Evolutionary conservation across 139 green algal genomes (phyloP).

Genomic region (Tetraselmis striata): DNA sequence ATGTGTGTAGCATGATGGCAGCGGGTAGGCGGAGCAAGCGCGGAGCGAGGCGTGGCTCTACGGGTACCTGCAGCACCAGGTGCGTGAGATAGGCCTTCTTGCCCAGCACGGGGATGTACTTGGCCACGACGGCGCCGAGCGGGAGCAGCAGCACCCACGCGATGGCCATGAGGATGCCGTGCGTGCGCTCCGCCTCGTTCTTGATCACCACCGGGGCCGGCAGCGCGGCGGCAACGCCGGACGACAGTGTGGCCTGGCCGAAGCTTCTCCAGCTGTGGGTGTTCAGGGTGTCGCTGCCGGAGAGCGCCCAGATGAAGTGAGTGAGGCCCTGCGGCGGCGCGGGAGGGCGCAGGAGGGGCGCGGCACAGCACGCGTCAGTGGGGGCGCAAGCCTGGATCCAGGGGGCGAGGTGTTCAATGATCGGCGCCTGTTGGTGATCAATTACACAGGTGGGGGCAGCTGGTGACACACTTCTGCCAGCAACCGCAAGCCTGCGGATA

Average conservation of each 20-base stretch:
- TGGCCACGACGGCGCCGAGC: neutral
- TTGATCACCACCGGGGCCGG: neutral
- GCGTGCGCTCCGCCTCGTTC: neutral
- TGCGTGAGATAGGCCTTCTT: neutral
- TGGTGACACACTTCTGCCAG: too few relatives aligned
- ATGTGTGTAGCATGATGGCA: too few relatives aligned
- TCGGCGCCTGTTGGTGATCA: too few relatives aligned
- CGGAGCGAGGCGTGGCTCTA: too few relatives aligned
- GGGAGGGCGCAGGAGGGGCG: too few relatives aligned
- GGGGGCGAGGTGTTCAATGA: too few relatives aligned
- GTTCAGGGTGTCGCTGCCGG: neutral
- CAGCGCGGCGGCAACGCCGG: neutral
- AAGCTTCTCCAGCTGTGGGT: neutral
- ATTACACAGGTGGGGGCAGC: too few relatives aligned
- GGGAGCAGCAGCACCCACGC: neutral
- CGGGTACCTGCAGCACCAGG: neutral
- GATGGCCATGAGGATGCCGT: neutral
- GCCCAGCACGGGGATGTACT: neutral
- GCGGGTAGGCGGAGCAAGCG: too few relatives aligned
- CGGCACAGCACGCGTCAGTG: too few relatives aligned
- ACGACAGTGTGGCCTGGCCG: neutral
- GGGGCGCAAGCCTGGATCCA: too few relatives aligned
- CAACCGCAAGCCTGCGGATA: too few relatives aligned
- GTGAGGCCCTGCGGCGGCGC: neutral
- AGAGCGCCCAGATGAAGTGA: neutral